Base-by-base conservation (phyloP, 2,329 filamentous ascomycete species). In the Colletotrichum chlorophyti region DNA sequence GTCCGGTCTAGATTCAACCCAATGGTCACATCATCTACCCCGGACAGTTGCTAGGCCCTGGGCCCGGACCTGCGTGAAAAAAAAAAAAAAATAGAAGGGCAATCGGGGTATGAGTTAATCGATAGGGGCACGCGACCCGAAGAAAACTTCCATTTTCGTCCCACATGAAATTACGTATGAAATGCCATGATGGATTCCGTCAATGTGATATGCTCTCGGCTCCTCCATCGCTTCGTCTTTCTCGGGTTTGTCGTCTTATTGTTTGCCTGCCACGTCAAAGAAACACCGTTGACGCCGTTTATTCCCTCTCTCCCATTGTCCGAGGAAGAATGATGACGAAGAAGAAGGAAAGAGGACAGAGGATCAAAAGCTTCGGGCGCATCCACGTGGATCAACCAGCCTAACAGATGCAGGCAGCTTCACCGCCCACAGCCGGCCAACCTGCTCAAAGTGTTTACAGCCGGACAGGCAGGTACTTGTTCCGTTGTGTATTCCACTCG, bases 101-200 rank as follows among this genome's bases (percentile, higher is more conserved):
- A 21, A 34, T 23, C 6, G 17, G 15, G 19, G 38, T 6, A 14
- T 7, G 43, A 21, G 23, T 14, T 35, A 38, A 31, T 10, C 32
- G 52, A 58, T 52, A 47, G 53, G 58, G 58, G 54, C 58, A 61
- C 48, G 58, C 48, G 58, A 61, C 58, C 58, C 53, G 15, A 17
- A 32, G 21, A 7, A 26, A 29, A 34, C 12, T n/a, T 14, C 7
- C 15, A 52, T 29, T 42, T 17, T n/a, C 19, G n/a, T n/a, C n/a
- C n/a, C n/a, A n/a, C n/a, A n/a, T n/a, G n/a, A n/a, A n/a, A n/a
- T n/a, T n/a, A n/a, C n/a, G n/a, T n/a, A n/a, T n/a, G n/a, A n/a
- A n/a, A n/a, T n/a, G n/a, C n/a, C n/a, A n/a, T n/a, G n/a, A n/a
- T n/a, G n/a, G n/a, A n/a, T n/a, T n/a, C n/a, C n/a, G n/a, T n/a